Percentiles rank a stretch among this genome's conserved stretches.
These are phyloP conservation scores for Candida jianshihensis DNA, from an alignment of 805 yeast genomes.

Conservation along the genomic window DNA sequence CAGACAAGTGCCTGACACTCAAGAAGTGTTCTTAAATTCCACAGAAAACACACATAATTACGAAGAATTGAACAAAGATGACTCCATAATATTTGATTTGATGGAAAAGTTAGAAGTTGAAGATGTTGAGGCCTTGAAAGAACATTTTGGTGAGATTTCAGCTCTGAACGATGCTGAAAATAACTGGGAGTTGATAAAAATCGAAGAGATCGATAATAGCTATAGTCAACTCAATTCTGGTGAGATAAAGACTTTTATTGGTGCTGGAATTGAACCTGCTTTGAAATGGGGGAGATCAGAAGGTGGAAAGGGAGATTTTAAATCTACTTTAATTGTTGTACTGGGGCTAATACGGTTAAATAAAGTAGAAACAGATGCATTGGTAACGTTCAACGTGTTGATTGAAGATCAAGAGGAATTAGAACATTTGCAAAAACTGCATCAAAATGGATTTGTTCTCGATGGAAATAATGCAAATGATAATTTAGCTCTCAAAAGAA, in stretches of 20 bases:
- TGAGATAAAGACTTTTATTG: slow-evolving; percentile 21
- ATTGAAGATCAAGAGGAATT: slow-evolving; percentile 25
- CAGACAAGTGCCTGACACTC: slow-evolving; percentile 87
- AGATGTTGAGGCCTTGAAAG: slow-evolving; percentile 37
- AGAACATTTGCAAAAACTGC: slow-evolving; percentile 15
- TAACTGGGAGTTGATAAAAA: slow-evolving; percentile 27
- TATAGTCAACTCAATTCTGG: slow-evolving; percentile 4
- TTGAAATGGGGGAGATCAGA: slow-evolving; percentile 45
- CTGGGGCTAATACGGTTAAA: slow-evolving; percentile 50
- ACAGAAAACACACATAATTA: slow-evolving; percentile 25
- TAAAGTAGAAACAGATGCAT: slow-evolving; percentile 50
- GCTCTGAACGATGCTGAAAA: slow-evolving; percentile 31
- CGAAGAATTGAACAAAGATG: slow-evolving; percentile 34
- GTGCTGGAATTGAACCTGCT: slow-evolving; percentile 36
- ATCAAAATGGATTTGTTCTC: slow-evolving; percentile 3
- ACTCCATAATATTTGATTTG: slow-evolving; percentile 58
- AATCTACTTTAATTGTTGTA: slow-evolving; percentile 39
- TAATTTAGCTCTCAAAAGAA: slow-evolving; percentile 21
- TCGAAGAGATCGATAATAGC: too few species aligned
- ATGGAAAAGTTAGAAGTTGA: slow-evolving; percentile 42
- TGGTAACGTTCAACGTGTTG: slow-evolving; percentile 59
- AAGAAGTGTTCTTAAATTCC: slow-evolving; percentile 72
- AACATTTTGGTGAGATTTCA: slow-evolving; percentile 52
- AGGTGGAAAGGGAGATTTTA: slow-evolving; percentile 13
- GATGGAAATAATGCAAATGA: slow-evolving; percentile 6